Percentiles rank a stretch among this genome's conserved stretches.
Evolutionary conservation across 164 flowering plant species (phyloP).

Genomic region (Brasenia schreberi): DNA sequence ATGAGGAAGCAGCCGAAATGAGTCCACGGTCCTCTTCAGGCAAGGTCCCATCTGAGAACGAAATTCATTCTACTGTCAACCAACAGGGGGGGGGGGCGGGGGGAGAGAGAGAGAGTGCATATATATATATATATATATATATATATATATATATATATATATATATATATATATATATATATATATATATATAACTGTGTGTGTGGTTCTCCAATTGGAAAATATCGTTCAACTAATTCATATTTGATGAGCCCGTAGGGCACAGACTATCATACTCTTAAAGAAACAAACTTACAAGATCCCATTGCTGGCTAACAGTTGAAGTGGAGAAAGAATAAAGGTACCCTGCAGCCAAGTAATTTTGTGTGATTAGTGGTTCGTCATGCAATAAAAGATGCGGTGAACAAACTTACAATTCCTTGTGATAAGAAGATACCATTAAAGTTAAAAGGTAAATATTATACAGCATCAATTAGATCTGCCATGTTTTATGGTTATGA

Average conservation of each 20-base stretch:
- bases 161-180: not conserved
- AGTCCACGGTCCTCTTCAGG: constrained; percentile 49
- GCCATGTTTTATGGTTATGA: no score
- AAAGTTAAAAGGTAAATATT: not conserved
- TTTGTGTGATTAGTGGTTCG: not conserved
- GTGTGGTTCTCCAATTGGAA: no score
- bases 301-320: constrained; percentile 81
- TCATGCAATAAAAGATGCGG: no score
- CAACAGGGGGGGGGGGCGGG: not conserved
- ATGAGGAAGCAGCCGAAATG: constrained; percentile 74
- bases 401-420: no score
- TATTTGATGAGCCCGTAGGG: not conserved
- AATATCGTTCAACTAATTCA: no score
- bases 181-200: not conserved
- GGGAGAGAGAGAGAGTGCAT: not conserved
- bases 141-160: not conserved
- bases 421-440: no score
- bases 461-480: no score
- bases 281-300: constrained; percentile 32
- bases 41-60: constrained; percentile 77
- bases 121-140: not conserved
- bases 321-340: constrained; percentile 82
- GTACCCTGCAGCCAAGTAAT: constrained; percentile 44
- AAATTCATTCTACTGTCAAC: constrained; percentile 2
- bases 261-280: not conserved